Conservation (phyloP, 148 eudicot genomes). For the Rhododendron williamsianum region DNA sequence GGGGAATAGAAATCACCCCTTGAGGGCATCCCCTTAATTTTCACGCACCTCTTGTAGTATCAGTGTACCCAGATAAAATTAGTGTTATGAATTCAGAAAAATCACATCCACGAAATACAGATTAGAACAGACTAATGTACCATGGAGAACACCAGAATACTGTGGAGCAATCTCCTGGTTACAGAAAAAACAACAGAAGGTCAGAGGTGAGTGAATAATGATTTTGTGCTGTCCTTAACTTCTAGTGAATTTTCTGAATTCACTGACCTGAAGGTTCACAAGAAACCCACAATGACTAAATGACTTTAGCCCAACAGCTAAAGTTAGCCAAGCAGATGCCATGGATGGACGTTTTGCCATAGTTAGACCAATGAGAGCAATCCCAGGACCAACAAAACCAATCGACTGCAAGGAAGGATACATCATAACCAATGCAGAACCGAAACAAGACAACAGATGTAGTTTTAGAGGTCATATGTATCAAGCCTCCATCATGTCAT, state of each 20-base stretch:
- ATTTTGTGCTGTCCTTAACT: slow-evolving; percentile 4
- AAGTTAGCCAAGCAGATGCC: slow-evolving; percentile 89
- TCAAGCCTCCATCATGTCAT: neutral
- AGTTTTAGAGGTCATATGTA: neutral
- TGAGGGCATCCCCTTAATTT: neutral
- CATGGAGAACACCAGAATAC: slow-evolving; percentile 84
- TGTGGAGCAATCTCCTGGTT: slow-evolving; percentile 87
- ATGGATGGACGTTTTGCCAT: slow-evolving; percentile 52
- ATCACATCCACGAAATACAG: neutral
- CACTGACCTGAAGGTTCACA: slow-evolving; percentile 83
- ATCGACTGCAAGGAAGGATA: slow-evolving; percentile 52
- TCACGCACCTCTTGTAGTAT: neutral
- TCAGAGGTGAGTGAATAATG: slow-evolving; percentile 10
- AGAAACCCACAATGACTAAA: slow-evolving; percentile 93
- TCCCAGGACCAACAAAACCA: slow-evolving; percentile 78
- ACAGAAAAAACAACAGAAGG: slow-evolving; percentile 13
- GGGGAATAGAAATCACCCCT: neutral
- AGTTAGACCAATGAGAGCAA: slow-evolving; percentile 74
- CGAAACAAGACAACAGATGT: neutral
- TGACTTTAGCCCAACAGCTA: slow-evolving; percentile 84
- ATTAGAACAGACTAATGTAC: slow-evolving; percentile 25
- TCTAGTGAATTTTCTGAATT: neutral
- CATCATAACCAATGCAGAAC: neutral
- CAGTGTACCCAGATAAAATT: neutral
- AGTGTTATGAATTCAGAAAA: neutral